A percentile compares a stretch with the other conserved stretches of the same genome.
Evolutionary conservation across 2,329 filamentous ascomycete species (phyloP).

Genomic region (Claviceps pazoutovae): DNA sequence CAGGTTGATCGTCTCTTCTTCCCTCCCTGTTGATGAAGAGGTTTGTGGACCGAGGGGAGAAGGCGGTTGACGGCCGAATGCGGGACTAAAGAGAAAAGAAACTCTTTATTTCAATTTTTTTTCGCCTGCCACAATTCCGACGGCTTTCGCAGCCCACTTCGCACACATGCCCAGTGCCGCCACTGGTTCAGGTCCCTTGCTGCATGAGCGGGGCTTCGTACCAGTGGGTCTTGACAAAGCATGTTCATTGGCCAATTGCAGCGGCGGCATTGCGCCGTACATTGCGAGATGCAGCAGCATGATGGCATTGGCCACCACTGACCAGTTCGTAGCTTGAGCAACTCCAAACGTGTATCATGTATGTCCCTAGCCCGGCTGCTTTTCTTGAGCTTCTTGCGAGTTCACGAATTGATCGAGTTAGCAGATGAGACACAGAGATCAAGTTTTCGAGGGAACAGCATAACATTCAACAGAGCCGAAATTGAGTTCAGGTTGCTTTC

Average conservation of each 20-base stretch:
- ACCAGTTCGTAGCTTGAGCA: too few species aligned
- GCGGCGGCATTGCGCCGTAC: too few species aligned
- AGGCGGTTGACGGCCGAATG: conserved; percentile 1
- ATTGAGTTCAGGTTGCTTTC: too few species aligned
- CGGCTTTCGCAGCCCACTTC: background rate
- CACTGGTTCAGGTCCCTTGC: conserved; percentile 1
- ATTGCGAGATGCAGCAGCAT: too few species aligned
- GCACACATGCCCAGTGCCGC: background rate
- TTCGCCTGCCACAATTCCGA: background rate
- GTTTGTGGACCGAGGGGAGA: conserved; percentile 5
- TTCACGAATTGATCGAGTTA: too few species aligned
- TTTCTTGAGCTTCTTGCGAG: too few species aligned
- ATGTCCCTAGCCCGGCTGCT: too few species aligned
- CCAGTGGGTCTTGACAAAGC: background rate
- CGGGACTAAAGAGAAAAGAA: background rate
- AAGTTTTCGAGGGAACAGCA: too few species aligned
- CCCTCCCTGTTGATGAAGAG: conserved; percentile 3
- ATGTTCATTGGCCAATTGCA: conserved; percentile 4
- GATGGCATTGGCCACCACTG: too few species aligned
- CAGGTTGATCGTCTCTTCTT: conserved; percentile 4
- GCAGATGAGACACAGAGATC: too few species aligned
- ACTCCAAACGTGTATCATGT: too few species aligned
- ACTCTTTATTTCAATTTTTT: background rate
- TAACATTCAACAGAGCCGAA: too few species aligned
- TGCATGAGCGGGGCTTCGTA: background rate